Conservation (phyloP, 495 filamentous ascomycete genomes). For the Talaromyces borbonicus region DNA sequence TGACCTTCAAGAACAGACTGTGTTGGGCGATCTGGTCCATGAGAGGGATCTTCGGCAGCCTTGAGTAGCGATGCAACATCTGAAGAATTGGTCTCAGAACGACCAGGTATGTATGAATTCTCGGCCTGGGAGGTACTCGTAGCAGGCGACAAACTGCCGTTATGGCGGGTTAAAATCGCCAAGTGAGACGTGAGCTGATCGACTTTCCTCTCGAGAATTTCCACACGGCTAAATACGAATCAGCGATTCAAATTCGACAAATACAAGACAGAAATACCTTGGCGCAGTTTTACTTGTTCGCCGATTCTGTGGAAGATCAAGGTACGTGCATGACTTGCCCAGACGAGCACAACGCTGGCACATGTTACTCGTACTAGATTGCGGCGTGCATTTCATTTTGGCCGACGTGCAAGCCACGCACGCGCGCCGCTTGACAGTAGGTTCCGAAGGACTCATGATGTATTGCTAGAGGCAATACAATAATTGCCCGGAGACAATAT, state of each 20-base stretch:
- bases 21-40: constrained; percentile 12
- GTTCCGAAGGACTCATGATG: constrained; percentile 7
- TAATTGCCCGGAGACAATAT: too few species aligned
- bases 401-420: constrained; percentile 16
- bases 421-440: constrained; percentile 14
- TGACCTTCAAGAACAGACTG: constrained; percentile 13
- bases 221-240: constrained; percentile 13
- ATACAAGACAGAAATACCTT: constrained; percentile 8
- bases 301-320: constrained; percentile 18
- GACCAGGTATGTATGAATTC: neutral
- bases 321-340: constrained; percentile 17
- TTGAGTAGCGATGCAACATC: constrained; percentile 8
- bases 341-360: constrained; percentile 19
- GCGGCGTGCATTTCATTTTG: constrained; percentile 17
- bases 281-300: constrained; percentile 12
- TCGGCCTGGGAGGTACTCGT: constrained; percentile 2
- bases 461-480: neutral
- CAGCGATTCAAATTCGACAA: constrained; percentile 5
- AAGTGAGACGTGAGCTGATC: constrained; percentile 12
- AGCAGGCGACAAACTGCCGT: constrained; percentile 3
- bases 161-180: constrained; percentile 9
- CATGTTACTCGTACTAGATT: constrained; percentile 7
- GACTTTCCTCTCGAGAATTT: constrained; percentile 14
- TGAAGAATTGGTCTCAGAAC: neutral
- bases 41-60: constrained; percentile 10